Base-by-base conservation (phyloP, 106 monocot genomes). In the Hemerocallis citrina region DNA sequence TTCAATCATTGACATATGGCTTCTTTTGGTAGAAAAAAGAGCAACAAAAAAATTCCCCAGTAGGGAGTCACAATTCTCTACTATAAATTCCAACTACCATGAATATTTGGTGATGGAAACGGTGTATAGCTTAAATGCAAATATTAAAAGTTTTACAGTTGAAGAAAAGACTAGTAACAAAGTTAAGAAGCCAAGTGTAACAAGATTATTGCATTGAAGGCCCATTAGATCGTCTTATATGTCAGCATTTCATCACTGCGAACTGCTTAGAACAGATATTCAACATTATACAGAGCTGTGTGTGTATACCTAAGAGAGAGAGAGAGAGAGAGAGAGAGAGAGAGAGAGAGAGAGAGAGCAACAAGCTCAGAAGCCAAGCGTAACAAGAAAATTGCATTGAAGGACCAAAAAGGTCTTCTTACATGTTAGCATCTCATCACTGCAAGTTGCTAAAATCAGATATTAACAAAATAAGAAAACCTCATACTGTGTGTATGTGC, bases 161-260 rank as follows among this genome's bases (percentile, higher is more conserved):
- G 11, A 38, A 38, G 11, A 11, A 6, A 35, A 35, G 36, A 39
- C 44, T n/a, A 9, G 47, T 10, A 61, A 41, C 28, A 38, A 43
- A 59, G 47, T 68, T 86, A 77, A 86, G 77, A 81, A 86, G 86
- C 86, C 81, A 81, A 78, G 81, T 81, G 76, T 80, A 81, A 78
- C 74, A 75, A 55, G 37, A 7, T 60, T 44, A 81, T 74, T 77
- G 69, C 80, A 85, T 35, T 49, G 71, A 68, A 74, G 68, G 74
- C 35, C 70, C 59, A 45, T 49, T 74, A 38, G 34, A 29, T 34
- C 39, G 38, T 48, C 75, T 85, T 72, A 70, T 10, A 60, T 73
- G 72, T 76, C 76, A 85, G 42, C 46, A 50, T 13, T 75, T 84
- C 72, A 83, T 72, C 79, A 78, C 17, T 29, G 68, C 61, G 36